phyloP scores from a whole-genome alignment of 192 early-diverging fungal genomes.

The Coemansia sp. region DNA sequence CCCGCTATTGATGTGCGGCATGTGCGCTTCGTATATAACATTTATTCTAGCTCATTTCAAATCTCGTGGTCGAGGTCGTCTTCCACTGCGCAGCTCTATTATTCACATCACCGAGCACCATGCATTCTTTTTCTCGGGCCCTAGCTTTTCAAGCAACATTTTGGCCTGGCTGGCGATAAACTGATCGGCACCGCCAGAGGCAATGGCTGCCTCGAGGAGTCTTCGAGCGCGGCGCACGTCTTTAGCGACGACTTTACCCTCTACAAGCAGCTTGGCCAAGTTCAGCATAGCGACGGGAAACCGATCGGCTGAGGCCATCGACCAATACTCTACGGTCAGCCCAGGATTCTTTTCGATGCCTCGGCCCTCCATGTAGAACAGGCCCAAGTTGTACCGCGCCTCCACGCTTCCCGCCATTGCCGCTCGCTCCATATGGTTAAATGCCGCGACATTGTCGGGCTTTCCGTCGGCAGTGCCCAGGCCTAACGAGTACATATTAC shows the following conservation, averaged over 20 bases:
- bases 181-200: conserved; percentile 11
- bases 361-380: conserved; percentile 27
- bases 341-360: conserved; percentile 18
- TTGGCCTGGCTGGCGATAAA: conserved; percentile 5
- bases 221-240: conserved; percentile 9
- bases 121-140: background rate
- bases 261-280: conserved; percentile 26
- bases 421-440: conserved; percentile 31
- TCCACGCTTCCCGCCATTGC: conserved; percentile 25
- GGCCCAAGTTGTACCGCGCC: conserved; percentile 43
- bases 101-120: conserved; percentile 28
- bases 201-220: conserved; percentile 20
- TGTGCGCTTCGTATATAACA: too few species aligned
- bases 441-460: conserved; percentile 20
- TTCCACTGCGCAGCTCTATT: background rate
- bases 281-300: conserved; percentile 36
- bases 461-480: conserved; percentile 9
- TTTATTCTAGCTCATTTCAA: too few species aligned
- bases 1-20: too few species aligned
- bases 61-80: background rate
- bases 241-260: conserved; percentile 17
- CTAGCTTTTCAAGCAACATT: conserved; percentile 17
- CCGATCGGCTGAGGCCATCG: conserved; percentile 26
- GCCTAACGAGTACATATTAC: conserved; percentile 27
- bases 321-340: conserved; percentile 39